phyloP scores from a whole-genome alignment of 371 early-diverging fungal species.

The Mucor indicus region DNA sequence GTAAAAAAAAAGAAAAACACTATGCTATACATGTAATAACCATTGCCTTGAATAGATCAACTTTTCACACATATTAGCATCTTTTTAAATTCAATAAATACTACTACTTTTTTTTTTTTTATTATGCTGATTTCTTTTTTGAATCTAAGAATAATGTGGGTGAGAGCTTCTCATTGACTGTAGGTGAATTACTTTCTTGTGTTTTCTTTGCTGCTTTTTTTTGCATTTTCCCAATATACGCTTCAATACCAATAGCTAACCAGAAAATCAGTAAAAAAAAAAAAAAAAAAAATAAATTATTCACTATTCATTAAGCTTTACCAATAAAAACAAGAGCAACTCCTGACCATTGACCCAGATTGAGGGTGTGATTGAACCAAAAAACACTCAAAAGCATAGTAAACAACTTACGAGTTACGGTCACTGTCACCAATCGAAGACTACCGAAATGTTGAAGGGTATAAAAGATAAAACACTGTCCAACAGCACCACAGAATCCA shows the following conservation, averaged over 20 bases:
- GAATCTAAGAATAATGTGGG: neutral
- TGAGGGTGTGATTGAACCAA: slow-evolving; percentile 80
- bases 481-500: slow-evolving; percentile 89
- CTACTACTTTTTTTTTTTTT: neutral
- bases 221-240: slow-evolving; percentile 59
- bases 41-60: too few species aligned
- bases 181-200: neutral
- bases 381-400: slow-evolving; percentile 91
- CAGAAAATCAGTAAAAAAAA: neutral
- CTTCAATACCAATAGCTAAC: slow-evolving; percentile 69
- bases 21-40: too few species aligned
- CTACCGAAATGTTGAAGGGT: slow-evolving; percentile 92
- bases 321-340: slow-evolving; percentile 86
- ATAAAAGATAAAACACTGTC: slow-evolving; percentile 98
- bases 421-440: slow-evolving; percentile 88
- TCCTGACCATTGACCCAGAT: slow-evolving; percentile 82
- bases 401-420: slow-evolving; percentile 95
- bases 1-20: slow-evolving; percentile 19
- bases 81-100: neutral
- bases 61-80: too few species aligned
- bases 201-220: slow-evolving; percentile 12
- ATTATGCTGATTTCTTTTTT: too few species aligned
- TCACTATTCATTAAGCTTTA: slow-evolving; percentile 20
- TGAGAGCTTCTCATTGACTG: too few species aligned
- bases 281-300: too few species aligned